These are phyloP conservation scores for Teratosphaeria pseudoeucalypti DNA, from an alignment of 2,329 filamentous ascomycete genomes.

Conservation along the genomic window DNA sequence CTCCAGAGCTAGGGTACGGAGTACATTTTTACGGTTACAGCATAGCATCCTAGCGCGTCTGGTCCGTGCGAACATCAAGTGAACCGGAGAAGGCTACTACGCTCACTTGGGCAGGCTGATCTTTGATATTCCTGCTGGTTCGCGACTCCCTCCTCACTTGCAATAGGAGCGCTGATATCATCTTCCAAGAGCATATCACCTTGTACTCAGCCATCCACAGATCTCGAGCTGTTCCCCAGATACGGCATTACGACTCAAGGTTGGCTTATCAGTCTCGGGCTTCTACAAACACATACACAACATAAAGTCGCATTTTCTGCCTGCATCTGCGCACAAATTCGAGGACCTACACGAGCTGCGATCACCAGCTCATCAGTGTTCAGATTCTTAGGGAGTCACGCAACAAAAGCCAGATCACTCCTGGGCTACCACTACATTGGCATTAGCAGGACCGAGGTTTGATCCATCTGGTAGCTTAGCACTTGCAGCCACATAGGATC, in stretches of 20 bases:
- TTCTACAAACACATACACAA: background rate
- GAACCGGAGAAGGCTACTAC: background rate
- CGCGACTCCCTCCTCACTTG: background rate
- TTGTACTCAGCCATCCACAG: background rate
- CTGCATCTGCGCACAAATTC: background rate
- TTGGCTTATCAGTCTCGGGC: background rate
- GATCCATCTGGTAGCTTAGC: background rate
- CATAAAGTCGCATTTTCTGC: background rate
- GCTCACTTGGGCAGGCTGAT: background rate
- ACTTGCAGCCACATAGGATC: background rate
- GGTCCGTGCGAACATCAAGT: background rate
- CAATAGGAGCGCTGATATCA: background rate
- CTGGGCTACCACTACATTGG: background rate
- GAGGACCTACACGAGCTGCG: background rate
- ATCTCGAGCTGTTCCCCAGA: background rate
- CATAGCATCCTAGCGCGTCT: background rate
- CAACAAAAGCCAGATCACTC: background rate
- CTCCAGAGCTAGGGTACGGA: background rate
- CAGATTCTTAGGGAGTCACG: background rate
- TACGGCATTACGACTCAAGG: background rate
- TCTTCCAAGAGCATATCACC: background rate
- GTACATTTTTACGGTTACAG: background rate
- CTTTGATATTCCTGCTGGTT: background rate
- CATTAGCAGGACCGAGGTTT: background rate
- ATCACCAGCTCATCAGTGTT: background rate